phyloP scores from a whole-genome alignment of 805 yeast species.

The Candida ortonii region DNA sequence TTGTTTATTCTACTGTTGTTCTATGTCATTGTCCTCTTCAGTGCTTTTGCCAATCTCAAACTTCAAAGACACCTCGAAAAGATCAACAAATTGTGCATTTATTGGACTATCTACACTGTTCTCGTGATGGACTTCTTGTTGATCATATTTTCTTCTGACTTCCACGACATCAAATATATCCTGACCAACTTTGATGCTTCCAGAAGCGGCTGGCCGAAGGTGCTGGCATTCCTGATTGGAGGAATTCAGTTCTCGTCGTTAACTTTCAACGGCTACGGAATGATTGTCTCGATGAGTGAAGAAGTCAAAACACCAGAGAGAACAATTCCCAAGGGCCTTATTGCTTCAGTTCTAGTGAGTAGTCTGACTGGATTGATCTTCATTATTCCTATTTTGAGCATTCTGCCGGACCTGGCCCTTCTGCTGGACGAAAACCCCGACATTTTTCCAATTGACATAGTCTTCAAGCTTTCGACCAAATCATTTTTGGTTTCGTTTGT shows the following conservation, averaged over 20 bases:
- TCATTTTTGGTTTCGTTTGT: slow-evolving; percentile 68
- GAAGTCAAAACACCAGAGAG: slow-evolving; percentile 75
- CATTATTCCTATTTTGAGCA: slow-evolving; percentile 66
- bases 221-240: slow-evolving; percentile 72
- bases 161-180: slow-evolving; percentile 57
- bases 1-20: slow-evolving; percentile 56
- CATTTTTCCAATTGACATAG: slow-evolving; percentile 74
- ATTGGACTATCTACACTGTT: slow-evolving; percentile 73
- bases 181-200: slow-evolving; percentile 67
- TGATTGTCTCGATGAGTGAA: slow-evolving; percentile 77
- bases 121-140: slow-evolving; percentile 62
- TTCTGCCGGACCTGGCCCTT: slow-evolving; percentile 61
- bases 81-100: slow-evolving; percentile 66
- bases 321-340: slow-evolving; percentile 71
- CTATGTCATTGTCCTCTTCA: slow-evolving; percentile 51
- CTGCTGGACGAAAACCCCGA: slow-evolving; percentile 61
- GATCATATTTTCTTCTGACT: slow-evolving; percentile 53
- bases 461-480: slow-evolving; percentile 67
- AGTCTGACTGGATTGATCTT: slow-evolving; percentile 69
- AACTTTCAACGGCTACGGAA: slow-evolving; percentile 80
- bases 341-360: slow-evolving; percentile 61
- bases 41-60: slow-evolving; percentile 61
- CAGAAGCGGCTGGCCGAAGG: slow-evolving; percentile 72
- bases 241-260: slow-evolving; percentile 78
- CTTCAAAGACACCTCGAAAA: slow-evolving; percentile 58